phyloP scores from a whole-genome alignment of 306 rosid species.

The Echinosophora koreensis region DNA sequence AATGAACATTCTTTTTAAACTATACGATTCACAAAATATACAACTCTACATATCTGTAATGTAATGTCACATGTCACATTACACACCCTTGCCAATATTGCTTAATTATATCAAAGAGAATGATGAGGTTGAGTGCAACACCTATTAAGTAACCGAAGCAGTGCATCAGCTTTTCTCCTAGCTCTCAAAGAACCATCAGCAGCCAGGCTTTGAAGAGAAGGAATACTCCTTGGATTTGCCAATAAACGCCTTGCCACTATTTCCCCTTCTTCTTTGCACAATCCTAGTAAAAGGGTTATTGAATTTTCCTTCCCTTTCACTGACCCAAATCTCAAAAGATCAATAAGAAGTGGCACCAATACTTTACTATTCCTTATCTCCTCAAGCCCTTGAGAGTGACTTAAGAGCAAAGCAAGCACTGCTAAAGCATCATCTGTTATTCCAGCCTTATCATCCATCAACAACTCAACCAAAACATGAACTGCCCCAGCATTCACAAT shows the following conservation, averaged over 20 bases:
- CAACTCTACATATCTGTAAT: slow-evolving; percentile 27
- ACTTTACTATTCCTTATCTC: slow-evolving; percentile 74
- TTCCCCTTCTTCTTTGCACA: slow-evolving; percentile 89
- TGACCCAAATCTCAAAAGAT: slow-evolving; percentile 92
- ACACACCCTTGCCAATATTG: slow-evolving; percentile 8
- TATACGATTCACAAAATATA: slow-evolving; percentile 56
- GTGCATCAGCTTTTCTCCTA: slow-evolving; percentile 82
- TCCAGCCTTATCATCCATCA: slow-evolving; percentile 86
- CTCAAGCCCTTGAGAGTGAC: slow-evolving; percentile 74
- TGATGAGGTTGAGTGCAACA: slow-evolving; percentile 76
- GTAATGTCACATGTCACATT: slow-evolving; percentile 4
- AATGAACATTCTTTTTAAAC: slow-evolving; percentile 36
- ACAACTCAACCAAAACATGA: slow-evolving; percentile 66
- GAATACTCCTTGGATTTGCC: slow-evolving; percentile 83
- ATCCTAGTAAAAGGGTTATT: slow-evolving; percentile 74
- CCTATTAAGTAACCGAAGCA: slow-evolving; percentile 82
- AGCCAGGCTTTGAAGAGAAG: slow-evolving; percentile 83
- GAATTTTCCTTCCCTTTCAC: slow-evolving; percentile 88
- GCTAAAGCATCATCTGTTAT: slow-evolving; percentile 82
- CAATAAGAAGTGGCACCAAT: slow-evolving; percentile 79
- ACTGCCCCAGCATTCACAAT: slow-evolving; percentile 69
- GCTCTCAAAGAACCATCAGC: slow-evolving; percentile 83
- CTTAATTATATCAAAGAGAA: slow-evolving; percentile 44
- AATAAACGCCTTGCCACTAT: slow-evolving; percentile 71
- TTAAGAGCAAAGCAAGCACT: slow-evolving; percentile 70